phyloP scores from a whole-genome alignment of 2,329 filamentous ascomycete genomes.

The Aureobasidium melanogenum region DNA sequence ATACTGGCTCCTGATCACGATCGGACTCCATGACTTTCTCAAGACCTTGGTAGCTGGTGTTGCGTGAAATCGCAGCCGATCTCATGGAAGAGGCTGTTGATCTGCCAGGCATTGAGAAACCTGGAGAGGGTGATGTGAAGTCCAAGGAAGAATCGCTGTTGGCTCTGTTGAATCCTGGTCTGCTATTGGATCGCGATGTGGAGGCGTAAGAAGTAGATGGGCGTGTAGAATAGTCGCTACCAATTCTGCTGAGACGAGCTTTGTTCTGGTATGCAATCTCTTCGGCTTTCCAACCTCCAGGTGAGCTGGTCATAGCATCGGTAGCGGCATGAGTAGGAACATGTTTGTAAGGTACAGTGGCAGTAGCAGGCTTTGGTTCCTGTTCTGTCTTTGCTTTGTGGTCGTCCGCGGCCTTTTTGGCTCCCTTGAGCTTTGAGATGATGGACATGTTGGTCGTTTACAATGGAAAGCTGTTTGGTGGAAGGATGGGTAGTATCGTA shows the following conservation, averaged over 20 bases:
- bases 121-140: not conserved
- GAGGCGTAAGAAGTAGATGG: slow-evolving; percentile 5
- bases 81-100: slow-evolving; percentile 1
- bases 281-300: slow-evolving; percentile 6
- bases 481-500: not conserved
- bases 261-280: slow-evolving; percentile 10
- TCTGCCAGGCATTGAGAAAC: not conserved
- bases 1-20: slow-evolving; percentile 11
- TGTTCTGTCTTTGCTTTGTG: slow-evolving; percentile 18
- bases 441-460: slow-evolving; percentile 21
- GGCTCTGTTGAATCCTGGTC: slow-evolving; percentile 1
- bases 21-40: slow-evolving; percentile 8
- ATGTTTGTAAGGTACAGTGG: slow-evolving; percentile 19
- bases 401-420: slow-evolving; percentile 22
- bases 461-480: not conserved
- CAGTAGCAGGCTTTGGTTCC: not conserved
- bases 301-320: slow-evolving; percentile 18
- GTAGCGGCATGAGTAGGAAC: slow-evolving; percentile 22
- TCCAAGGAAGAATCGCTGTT: slow-evolving; percentile 9
- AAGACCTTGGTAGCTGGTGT: slow-evolving; percentile 6
- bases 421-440: slow-evolving; percentile 25
- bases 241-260: slow-evolving; percentile 8
- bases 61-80: not conserved
- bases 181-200: not conserved
- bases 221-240: slow-evolving; percentile 8